Evolutionary conservation across 305 asterid genomes (phyloP).

Genomic region (Fraxinus ornus): DNA sequence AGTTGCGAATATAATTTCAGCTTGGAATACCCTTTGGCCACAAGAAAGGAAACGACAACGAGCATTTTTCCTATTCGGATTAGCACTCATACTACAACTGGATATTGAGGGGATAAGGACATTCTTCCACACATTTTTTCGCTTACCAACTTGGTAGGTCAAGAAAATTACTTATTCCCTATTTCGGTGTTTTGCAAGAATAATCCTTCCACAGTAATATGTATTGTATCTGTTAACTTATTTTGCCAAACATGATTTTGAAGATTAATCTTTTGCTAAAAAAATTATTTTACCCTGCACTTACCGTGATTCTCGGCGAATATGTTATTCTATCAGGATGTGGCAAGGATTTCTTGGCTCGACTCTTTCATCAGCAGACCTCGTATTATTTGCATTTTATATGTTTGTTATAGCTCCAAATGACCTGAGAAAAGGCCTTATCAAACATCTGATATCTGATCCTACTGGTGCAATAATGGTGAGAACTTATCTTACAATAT

Average conservation of each 20-base stretch:
- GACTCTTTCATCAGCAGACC: constrained; percentile 78
- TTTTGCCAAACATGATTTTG: not conserved
- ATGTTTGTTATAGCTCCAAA: constrained; percentile 93
- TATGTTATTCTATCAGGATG: constrained; percentile 58
- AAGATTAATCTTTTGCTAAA: not conserved
- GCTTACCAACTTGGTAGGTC: constrained; percentile 75
- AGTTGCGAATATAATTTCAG: constrained; percentile 39
- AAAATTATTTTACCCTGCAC: not conserved
- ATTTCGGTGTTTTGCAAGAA: constrained; percentile 11
- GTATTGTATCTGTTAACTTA: not conserved
- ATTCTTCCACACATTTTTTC: constrained; percentile 82
- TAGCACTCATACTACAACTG: constrained; percentile 86
- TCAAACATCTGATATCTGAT: constrained; percentile 85
- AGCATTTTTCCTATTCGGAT: constrained; percentile 90
- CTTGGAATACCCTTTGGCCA: constrained; percentile 98
- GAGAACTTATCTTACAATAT: constrained; percentile 69
- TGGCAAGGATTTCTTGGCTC: constrained; percentile 95
- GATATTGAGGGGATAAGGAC: constrained; percentile 85
- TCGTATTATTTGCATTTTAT: constrained; percentile 75
- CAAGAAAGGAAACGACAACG: constrained; percentile 90
- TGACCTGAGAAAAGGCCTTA: constrained; percentile 78
- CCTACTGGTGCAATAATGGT: constrained; percentile 89
- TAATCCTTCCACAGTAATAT: not conserved
- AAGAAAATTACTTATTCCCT: not conserved
- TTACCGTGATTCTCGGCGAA: not conserved